Evolutionary conservation across 192 early-diverging fungal genomes (phyloP).

Genomic region (Diversispora eburnea): DNA sequence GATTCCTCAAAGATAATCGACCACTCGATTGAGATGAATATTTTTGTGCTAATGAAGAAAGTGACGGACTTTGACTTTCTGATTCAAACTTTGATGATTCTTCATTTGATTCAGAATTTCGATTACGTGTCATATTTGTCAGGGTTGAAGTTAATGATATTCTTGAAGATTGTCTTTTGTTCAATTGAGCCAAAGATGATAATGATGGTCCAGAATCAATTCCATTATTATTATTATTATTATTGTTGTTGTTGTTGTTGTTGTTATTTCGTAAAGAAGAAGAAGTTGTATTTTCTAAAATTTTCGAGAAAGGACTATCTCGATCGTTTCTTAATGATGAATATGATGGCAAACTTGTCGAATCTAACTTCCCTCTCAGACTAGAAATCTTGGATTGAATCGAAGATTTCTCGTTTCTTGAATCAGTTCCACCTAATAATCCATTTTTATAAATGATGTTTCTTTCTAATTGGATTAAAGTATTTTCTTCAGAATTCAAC

Average conservation of each 20-base stretch:
- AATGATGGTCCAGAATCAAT: constrained; percentile 4
- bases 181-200: constrained; percentile 13
- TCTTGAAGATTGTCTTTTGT: neutral
- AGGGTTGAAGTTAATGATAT: neutral
- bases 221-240: too few species aligned
- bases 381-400: neutral
- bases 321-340: neutral
- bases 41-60: constrained; percentile 13
- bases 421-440: constrained; percentile 28
- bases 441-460: neutral
- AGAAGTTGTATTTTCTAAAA: too few species aligned
- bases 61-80: neutral
- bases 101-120: neutral
- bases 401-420: neutral
- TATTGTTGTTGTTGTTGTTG: too few species aligned
- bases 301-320: too few species aligned
- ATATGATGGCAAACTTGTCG: neutral
- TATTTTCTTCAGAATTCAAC: neutral
- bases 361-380: neutral
- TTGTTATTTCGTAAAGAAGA: too few species aligned
- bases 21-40: neutral
- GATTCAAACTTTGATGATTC: neutral
- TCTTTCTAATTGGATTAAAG: neutral
- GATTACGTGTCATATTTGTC: neutral
- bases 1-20: neutral